Base-by-base conservation (phyloP, 2,329 filamentous ascomycete species). In the Calonectria honghensis region DNA sequence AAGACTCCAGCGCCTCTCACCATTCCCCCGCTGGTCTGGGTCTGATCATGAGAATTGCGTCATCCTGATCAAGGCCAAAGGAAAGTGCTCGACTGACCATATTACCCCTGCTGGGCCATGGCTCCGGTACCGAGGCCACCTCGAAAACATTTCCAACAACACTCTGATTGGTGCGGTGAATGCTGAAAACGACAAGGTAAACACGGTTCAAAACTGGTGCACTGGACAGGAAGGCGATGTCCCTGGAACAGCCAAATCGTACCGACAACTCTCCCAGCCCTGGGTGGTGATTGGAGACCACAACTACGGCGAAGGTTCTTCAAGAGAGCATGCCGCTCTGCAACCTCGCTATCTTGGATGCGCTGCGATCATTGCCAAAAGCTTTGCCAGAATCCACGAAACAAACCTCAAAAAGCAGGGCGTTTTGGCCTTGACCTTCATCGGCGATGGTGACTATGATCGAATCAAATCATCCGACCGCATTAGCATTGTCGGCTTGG, bases 381-480 rank as follows among this genome's bases (percentile, higher is more conserved):
- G 91, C 76, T 97, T 96, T 85, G 95, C 95, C 81, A 94, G 95
- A 91, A 96, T 96, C 83, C 95, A 97, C 90, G 95, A 97, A 90
- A 96, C 95, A 86, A 97, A 97, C 90, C 89, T 96, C 86, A 97
- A 97, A 93, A 97, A 96, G 91, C 94, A 95, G 89, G 70, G 74
- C 10, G 16, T 76, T 11, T 18, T 69, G 61, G 48, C 59, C 81
- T 88, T 95, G 78, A 95, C 93, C 79, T 95, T 95, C 88, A 35
- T 59, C 37, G 24, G 16, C 4, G 52, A 68, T 6, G 37, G 31
- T 59, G 37, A 68, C 29, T 65, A 65, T 24, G 66, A 68, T 50
- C 29, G 27, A 13, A 68, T 68, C 6, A 68, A 77, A 32, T 68
- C 68, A 31, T 70, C 72, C 0, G 75, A 75, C 16, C 72, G 74